Evolutionary conservation across 2,329 filamentous ascomycete species (phyloP).

Genomic region (Penicillium decumbens): DNA sequence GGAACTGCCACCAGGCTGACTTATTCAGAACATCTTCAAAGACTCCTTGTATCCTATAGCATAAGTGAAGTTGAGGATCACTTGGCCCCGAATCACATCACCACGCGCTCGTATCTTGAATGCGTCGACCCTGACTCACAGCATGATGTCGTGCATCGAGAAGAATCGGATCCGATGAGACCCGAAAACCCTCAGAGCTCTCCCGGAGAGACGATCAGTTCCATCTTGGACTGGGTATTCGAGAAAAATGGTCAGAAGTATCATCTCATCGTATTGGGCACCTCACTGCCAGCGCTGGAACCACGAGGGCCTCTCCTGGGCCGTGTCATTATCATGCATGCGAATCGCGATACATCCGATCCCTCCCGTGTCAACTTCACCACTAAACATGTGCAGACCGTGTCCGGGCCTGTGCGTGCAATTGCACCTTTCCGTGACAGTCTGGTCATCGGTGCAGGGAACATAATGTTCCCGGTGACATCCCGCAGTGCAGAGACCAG

Average conservation of each 20-base stretch:
- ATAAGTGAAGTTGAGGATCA: constrained; percentile 25
- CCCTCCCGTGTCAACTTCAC: constrained; percentile 30
- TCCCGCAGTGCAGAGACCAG: constrained; percentile 41
- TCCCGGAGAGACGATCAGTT: constrained; percentile 41
- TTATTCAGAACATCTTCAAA: constrained; percentile 45
- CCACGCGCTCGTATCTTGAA: constrained; percentile 34
- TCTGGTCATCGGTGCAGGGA: constrained; percentile 46
- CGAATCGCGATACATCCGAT: constrained; percentile 25
- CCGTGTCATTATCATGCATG: constrained; percentile 38
- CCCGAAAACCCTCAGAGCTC: constrained; percentile 19
- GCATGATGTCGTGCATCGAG: constrained; percentile 14
- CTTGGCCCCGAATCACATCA: constrained; percentile 28
- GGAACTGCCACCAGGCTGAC: constrained; percentile 43
- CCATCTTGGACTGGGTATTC: constrained; percentile 41
- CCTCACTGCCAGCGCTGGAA: constrained; percentile 27
- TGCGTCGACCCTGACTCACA: constrained; percentile 39
- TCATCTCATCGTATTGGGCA: constrained; percentile 42
- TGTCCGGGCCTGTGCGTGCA: constrained; percentile 49
- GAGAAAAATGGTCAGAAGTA: constrained; percentile 34
- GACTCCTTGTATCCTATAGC: constrained; percentile 49
- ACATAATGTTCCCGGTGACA: constrained; percentile 41
- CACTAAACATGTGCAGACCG: constrained; percentile 36
- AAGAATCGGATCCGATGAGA: constrained; percentile 5
- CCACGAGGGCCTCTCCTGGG: constrained; percentile 21
- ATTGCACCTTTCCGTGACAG: constrained; percentile 49